Base-by-base conservation (phyloP, 192 early-diverging fungal species). In the Coemansia sp. region DNA sequence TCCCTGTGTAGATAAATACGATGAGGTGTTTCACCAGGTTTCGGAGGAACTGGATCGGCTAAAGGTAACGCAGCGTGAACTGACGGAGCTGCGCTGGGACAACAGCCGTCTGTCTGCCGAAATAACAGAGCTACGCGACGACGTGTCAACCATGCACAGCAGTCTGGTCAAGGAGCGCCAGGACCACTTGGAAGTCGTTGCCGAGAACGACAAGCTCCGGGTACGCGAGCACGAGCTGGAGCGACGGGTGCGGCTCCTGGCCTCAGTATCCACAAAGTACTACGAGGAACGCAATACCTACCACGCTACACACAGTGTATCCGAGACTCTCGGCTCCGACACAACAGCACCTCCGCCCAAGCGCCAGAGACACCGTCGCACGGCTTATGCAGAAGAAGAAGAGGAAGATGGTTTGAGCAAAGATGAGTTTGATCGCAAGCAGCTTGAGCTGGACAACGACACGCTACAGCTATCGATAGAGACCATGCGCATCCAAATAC, bases 1-100 rank as follows among this genome's bases (percentile, higher is more conserved):
- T n/a, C n/a, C n/a, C n/a, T n/a, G n/a, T n/a, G 11, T 74, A 80
- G 77, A 80, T 57, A 80, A 80, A 57, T 80, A 74, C 34, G 72
- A 80, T 48, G 68, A 74, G 54, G 72, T 74, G 42, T 80, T 80
- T 20, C 57, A 54, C 38, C 64, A 74, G 28, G 68, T 74, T 11
- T 64, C 64, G 30, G 61, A 52, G 13, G 77, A 80, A 30, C 65
- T 80, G 40, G 72, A 80, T 50, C 56, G 69, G 29, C 64, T 80
- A 29, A 69, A 71, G 28, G 68, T 69, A 4, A 70, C 77, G 4
- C 77, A 80, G 48, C 72, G 67, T 19, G 65, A 73, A 42, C 59
- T 74, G 15, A 74, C 67, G 29, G 61, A 74, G 57, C 64, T 74
- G 44, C 77, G 66, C 27, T 80, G 77, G 77, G 48, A 53, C 45